Evolutionary conservation across 768 basidiomycete genomes (phyloP).

Genomic region (Asterophora lycoperdoides): DNA sequence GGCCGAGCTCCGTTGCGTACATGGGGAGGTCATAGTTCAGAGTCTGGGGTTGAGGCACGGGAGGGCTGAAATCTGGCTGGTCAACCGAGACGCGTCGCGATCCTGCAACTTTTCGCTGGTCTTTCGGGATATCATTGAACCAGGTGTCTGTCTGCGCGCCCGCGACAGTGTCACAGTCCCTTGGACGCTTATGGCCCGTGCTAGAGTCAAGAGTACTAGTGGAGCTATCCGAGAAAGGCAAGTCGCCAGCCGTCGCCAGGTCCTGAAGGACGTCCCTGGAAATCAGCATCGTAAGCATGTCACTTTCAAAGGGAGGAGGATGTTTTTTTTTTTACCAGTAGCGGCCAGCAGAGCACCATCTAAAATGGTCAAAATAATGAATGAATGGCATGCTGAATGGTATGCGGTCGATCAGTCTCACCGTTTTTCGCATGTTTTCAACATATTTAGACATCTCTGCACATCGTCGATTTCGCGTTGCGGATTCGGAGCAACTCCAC

Average conservation of each 20-base stretch:
- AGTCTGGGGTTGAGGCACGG: constrained; percentile 9
- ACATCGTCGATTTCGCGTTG: constrained; percentile 56
- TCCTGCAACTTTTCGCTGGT: constrained; percentile 23
- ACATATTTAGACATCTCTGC: constrained; percentile 50
- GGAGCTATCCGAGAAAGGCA: constrained; percentile 18
- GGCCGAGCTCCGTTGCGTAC: constrained; percentile 54
- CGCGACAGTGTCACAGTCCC: constrained; percentile 10
- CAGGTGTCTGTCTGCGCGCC: not conserved
- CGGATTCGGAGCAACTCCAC: constrained; percentile 42
- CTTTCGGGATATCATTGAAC: not conserved
- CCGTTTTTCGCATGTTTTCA: constrained; percentile 40
- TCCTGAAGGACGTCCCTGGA: constrained; percentile 34
- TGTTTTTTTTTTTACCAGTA: constrained; percentile 27
- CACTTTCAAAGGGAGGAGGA: not conserved
- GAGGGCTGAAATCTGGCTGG: constrained; percentile 11
- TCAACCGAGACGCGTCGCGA: constrained; percentile 25
- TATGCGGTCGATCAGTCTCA: constrained; percentile 17
- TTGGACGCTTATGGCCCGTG: constrained; percentile 15
- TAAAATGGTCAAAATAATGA: constrained; percentile 12
- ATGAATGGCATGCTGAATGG: not conserved
- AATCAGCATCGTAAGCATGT: not conserved
- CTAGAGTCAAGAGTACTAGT: not conserved
- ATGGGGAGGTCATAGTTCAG: constrained; percentile 42
- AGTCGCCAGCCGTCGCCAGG: constrained; percentile 32
- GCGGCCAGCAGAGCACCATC: constrained; percentile 41